A percentile compares a stretch with the other conserved stretches of the same genome.
Conservation (phyloP, 345 rosid genomes). For the Excoecaria agallocha region DNA sequence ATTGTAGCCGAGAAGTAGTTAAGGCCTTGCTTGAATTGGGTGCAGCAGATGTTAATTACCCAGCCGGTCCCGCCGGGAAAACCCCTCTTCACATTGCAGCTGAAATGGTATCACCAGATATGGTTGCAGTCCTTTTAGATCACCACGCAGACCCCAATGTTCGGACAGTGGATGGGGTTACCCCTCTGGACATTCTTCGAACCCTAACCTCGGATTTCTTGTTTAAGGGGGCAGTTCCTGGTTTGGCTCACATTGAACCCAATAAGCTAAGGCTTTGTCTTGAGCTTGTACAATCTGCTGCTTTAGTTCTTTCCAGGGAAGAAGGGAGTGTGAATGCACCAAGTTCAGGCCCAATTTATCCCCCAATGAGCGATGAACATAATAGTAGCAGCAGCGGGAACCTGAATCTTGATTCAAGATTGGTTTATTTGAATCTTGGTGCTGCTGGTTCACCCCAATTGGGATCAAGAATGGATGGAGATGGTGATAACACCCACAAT, state of each 20-base stretch:
- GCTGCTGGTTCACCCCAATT: constrained; percentile 62
- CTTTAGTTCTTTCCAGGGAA: constrained; percentile 91
- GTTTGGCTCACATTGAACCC: constrained; percentile 87
- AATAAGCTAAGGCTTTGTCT: constrained; percentile 93
- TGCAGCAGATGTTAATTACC: constrained; percentile 95
- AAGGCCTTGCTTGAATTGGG: constrained; percentile 97
- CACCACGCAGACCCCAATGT: constrained; percentile 98
- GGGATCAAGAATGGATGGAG: constrained; percentile 63
- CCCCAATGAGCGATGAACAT: constrained; percentile 65
- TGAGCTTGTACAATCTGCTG: constrained; percentile 98
- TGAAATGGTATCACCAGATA: constrained; percentile 98
- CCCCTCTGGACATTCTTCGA: constrained; percentile 85
- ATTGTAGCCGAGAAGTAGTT: constrained; percentile 94
- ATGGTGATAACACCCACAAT: constrained; percentile 47
- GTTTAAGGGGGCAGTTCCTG: constrained; percentile 98
- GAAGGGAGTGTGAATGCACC: constrained; percentile 64
- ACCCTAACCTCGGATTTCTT: constrained; percentile 97
- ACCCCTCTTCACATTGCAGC: constrained; percentile 94
- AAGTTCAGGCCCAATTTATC: constrained; percentile 48
- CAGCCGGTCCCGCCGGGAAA: constrained; percentile 84
- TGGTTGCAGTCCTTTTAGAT: constrained; percentile 93
- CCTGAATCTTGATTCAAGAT: constrained; percentile 72
- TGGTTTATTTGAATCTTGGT: constrained; percentile 90
- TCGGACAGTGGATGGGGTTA: constrained; percentile 84
- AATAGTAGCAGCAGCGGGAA: constrained; percentile 48